These are phyloP conservation scores for Leccinum variicolor DNA, from an alignment of 768 basidiomycete genomes.

Conservation along the genomic window DNA sequence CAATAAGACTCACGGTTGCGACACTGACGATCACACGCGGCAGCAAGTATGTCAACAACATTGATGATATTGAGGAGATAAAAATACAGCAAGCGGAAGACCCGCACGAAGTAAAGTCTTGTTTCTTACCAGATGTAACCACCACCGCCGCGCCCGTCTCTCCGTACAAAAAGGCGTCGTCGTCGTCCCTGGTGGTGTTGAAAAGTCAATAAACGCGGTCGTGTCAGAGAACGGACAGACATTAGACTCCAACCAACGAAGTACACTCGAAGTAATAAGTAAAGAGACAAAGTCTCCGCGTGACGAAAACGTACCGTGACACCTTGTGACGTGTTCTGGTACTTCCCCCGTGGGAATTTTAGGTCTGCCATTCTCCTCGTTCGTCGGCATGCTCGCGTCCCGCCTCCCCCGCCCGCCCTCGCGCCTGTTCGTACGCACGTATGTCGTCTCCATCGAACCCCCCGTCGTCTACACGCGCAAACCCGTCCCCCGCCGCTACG, in stretches of 20 bases:
- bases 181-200: constrained; percentile 57
- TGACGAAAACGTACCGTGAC: constrained; percentile 26
- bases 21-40: constrained; percentile 46
- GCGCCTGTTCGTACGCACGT: constrained; percentile 33
- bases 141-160: constrained; percentile 38
- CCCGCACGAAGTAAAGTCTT: constrained; percentile 10
- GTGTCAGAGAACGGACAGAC: constrained; percentile 25
- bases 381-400: constrained; percentile 9
- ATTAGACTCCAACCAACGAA: constrained; percentile 23
- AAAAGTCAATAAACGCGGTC: constrained; percentile 24
- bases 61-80: constrained; percentile 35
- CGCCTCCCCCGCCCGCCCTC: constrained; percentile 1
- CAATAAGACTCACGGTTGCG: constrained; percentile 58
- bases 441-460: constrained; percentile 56
- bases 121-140: constrained; percentile 47
- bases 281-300: constrained; percentile 23
- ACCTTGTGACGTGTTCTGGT: constrained; percentile 16
- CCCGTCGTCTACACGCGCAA: constrained; percentile 52
- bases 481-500: constrained; percentile 62
- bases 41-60: constrained; percentile 37
- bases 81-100: constrained; percentile 30
- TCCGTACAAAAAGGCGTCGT: constrained; percentile 79
- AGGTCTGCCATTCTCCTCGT: too few relatives aligned
- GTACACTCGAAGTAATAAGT: constrained; percentile 13
- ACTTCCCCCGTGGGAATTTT: too few relatives aligned